These are phyloP conservation scores for barrel medic (Medicago truncatula) DNA, from an alignment of 306 rosid species.

Conservation along the genomic window MtrunA17r5.0-ANR NC_053044.1:48484001-48484500, in stretches of 20 bases:
- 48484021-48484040: constrained; percentile 78
- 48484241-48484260: constrained; percentile 65
- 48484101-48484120: constrained; percentile 74
- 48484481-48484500: constrained; percentile 63
- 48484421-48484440: constrained; percentile 77
- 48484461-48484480: constrained; percentile 67
- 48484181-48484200: constrained; percentile 72
- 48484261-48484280: constrained; percentile 69
- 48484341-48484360: constrained; percentile 65
- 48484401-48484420: constrained; percentile 77
- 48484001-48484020: constrained; percentile 92
- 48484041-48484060: constrained; percentile 69
- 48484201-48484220: constrained; percentile 67
- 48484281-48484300: constrained; percentile 61
- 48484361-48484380: constrained; percentile 75
- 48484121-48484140: constrained; percentile 77
- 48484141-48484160: constrained; percentile 67
- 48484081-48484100: constrained; percentile 66
- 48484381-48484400: constrained; percentile 73
- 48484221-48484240: constrained; percentile 56
- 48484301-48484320: constrained; percentile 72
- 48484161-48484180: constrained; percentile 66
- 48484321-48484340: constrained; percentile 73
- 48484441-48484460: constrained; percentile 62
- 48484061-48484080: constrained; percentile 80